phyloP scores from a whole-genome alignment of 73 alveolate genomes.

The Strombidium stylifer region DNA sequence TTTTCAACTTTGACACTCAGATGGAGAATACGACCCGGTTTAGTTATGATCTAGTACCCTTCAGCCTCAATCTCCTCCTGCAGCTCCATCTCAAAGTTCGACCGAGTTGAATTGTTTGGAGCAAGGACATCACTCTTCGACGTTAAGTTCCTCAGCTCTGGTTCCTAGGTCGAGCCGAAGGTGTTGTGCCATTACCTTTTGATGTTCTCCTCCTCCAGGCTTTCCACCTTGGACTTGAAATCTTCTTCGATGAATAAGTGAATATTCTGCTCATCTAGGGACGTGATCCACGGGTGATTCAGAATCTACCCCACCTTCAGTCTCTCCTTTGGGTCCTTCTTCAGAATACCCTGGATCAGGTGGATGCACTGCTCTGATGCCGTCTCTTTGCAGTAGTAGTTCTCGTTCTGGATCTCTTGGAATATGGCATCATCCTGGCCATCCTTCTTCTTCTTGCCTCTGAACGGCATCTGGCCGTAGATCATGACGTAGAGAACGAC shows the following conservation, averaged over 20 bases:
- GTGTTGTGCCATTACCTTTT: slow-evolving; percentile 42
- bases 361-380: slow-evolving; percentile 65
- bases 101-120: slow-evolving; percentile 69
- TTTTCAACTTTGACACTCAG: slow-evolving; percentile 69
- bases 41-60: slow-evolving; percentile 57
- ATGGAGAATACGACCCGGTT: slow-evolving; percentile 65
- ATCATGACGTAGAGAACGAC: slow-evolving; percentile 83
- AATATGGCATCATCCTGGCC: too few species aligned
- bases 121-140: slow-evolving; percentile 72
- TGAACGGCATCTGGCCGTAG: slow-evolving; percentile 81
- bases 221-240: too few species aligned
- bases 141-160: slow-evolving; percentile 40
- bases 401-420: slow-evolving; percentile 57
- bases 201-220: slow-evolving; percentile 22
- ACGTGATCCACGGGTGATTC: slow-evolving; percentile 80
- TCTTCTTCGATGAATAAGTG: slow-evolving; percentile 5
- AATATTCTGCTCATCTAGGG: slow-evolving; percentile 6
- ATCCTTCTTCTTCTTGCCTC: slow-evolving; percentile 72
- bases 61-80: background rate
- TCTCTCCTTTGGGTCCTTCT: slow-evolving; percentile 70
- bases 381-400: slow-evolving; percentile 65
- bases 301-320: slow-evolving; percentile 58
- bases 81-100: slow-evolving; percentile 12
- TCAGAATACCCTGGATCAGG: slow-evolving; percentile 49
- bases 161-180: slow-evolving; percentile 35